Conservation (phyloP, 345 rosid genomes). For the Erucastrum elatum region DNA sequence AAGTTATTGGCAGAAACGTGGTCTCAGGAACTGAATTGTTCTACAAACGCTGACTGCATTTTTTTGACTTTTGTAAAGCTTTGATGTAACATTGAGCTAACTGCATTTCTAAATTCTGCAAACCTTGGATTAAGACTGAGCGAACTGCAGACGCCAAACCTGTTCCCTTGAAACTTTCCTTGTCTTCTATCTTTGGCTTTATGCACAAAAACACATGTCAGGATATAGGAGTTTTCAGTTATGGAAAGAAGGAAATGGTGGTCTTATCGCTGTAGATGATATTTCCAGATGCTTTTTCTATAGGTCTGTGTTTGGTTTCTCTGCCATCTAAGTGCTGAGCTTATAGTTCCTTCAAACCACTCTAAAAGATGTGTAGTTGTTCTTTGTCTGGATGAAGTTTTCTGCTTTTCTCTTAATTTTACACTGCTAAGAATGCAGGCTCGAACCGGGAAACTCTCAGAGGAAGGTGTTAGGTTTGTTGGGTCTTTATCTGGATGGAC, state of each 20-base stretch:
- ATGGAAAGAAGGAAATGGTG: background rate
- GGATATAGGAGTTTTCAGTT: background rate
- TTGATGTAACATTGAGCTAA: background rate
- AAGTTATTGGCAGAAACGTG: background rate
- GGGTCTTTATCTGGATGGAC: slow-evolving; percentile 89
- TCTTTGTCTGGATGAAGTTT: background rate
- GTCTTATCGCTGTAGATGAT: background rate
- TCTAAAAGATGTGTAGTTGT: background rate
- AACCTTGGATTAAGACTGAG: background rate
- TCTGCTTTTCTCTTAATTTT: slow-evolving; percentile 18
- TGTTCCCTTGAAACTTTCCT: background rate
- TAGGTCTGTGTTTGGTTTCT: background rate
- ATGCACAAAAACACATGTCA: background rate
- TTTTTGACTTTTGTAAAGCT: background rate
- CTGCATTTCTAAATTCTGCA: background rate
- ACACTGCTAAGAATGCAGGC: slow-evolving; percentile 61
- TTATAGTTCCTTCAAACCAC: background rate
- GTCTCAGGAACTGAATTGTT: background rate
- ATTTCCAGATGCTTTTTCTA: background rate
- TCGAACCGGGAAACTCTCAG: slow-evolving; percentile 66
- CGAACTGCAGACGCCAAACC: background rate
- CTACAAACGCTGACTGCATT: background rate
- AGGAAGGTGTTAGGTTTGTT: slow-evolving; percentile 62
- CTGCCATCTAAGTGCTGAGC: background rate
- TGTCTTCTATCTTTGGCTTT: background rate